Conservation (phyloP, 1,139 yeast genomes). For the Pichia sp. region DNA sequence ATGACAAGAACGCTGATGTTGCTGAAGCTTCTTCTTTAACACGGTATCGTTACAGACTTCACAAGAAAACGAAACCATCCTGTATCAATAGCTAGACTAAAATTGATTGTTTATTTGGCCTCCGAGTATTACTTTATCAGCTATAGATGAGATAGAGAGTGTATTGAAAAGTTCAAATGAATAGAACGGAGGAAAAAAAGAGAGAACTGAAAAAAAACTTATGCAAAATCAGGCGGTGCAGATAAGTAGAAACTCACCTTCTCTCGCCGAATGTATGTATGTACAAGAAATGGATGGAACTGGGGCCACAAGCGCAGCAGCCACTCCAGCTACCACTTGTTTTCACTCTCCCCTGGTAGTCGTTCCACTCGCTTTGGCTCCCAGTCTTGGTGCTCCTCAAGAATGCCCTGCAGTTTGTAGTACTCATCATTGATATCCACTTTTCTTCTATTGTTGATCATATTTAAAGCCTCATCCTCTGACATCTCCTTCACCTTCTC, state of each 20-base stretch:
- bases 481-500: slow-evolving; percentile 64
- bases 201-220: neutral
- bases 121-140: neutral
- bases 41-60: slow-evolving; percentile 86
- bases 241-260: neutral
- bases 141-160: neutral
- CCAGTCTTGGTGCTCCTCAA: slow-evolving; percentile 61
- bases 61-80: slow-evolving; percentile 59
- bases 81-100: neutral
- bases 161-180: neutral
- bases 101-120: neutral
- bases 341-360: slow-evolving; percentile 79
- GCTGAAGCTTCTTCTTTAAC: slow-evolving; percentile 79
- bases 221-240: neutral
- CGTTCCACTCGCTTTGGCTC: slow-evolving; percentile 73
- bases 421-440: slow-evolving; percentile 82
- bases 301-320: neutral
- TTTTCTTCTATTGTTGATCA: slow-evolving; percentile 55
- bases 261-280: neutral
- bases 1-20: slow-evolving; percentile 75
- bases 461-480: slow-evolving; percentile 66
- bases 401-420: slow-evolving; percentile 79
- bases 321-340: slow-evolving; percentile 51
- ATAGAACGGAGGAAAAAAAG: neutral
- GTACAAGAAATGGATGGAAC: neutral